These are phyloP conservation scores for Elongisporangium prolatum DNA, from an alignment of 352 stramenopile genomes.

Conservation along the genomic window DNA sequence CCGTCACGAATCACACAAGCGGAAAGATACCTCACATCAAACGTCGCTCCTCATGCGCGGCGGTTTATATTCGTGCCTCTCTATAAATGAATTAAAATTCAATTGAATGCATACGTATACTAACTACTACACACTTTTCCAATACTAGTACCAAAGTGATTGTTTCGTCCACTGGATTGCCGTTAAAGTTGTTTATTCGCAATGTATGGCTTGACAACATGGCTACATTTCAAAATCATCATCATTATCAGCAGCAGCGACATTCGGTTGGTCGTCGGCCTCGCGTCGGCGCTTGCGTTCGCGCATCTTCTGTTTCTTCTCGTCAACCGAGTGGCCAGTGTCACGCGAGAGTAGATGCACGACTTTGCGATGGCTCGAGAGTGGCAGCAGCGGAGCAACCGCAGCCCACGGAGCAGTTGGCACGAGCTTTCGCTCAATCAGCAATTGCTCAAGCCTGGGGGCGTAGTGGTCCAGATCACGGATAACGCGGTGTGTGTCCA, in stretches of 20 bases:
- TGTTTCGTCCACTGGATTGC: neutral
- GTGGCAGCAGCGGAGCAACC: conserved; percentile 45
- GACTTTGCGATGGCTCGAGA: conserved; percentile 50
- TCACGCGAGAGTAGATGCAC: conserved; percentile 64
- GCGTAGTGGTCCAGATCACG: conserved; percentile 71
- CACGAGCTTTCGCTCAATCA: conserved; percentile 57
- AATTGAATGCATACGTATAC: neutral
- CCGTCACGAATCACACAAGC: neutral
- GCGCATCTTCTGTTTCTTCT: conserved; percentile 70
- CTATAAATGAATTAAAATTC: neutral
- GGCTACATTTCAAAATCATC: neutral
- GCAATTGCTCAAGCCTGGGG: conserved; percentile 65
- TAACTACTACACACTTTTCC: no score
- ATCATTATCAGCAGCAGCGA: neutral
- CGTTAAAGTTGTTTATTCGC: neutral
- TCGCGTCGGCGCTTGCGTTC: conserved; percentile 68
- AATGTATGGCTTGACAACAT: neutral
- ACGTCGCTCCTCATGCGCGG: neutral
- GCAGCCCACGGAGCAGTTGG: conserved; percentile 45
- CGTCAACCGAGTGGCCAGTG: conserved; percentile 73
- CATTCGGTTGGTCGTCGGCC: conserved; percentile 15
- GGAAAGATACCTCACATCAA: neutral
- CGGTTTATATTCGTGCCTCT: neutral
- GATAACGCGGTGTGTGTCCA: conserved; percentile 23
- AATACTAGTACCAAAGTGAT: no score